Evolutionary conservation across 2,329 filamentous ascomycete genomes (phyloP), one percentile per base, ranked within the genome.

Genomic region (Hymenoscyphus infarciens): DNA sequence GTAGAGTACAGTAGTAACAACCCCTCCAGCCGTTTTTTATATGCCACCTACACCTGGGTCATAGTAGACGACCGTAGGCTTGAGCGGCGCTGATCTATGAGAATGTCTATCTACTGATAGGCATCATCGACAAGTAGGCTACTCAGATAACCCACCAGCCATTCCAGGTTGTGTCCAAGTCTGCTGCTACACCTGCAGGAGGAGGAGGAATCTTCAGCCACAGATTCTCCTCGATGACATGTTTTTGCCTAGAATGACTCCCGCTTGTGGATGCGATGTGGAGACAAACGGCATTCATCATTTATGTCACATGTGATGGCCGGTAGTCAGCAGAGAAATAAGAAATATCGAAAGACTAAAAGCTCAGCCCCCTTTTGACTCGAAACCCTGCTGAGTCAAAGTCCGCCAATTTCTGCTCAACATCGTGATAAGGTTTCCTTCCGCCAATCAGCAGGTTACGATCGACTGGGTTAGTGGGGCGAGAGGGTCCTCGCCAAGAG

Each of bases 311-410:
- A 22, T 49, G 42, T 49, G 42, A 49, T 49, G 33, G 10, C 33
- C 42, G 19, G 42, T 49, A 49, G 42, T 49, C 42, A 22, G 7
- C 42, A 49, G 19, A 19, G 25, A 49, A 7, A 49, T 19, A 7
- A 49, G n/a, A 49, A 35, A 35, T 11, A 19, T 52, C 25, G 33
- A n/a, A 52, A 33, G 19, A 29, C 13, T 52, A 59, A 49, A 19
- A 22, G 35, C 57, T 22, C 57, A 59, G 57, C 57, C 57, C 57
- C 57, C 11, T 27, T 31, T 59, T 49, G 39, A 19, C 3, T 15
- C 11, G 45, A 31, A 13, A 11, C 3, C 35, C 19, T 49, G n/a
- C 27, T 25, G 35, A 52, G 39, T 31, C 38, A 52, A 42, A 49
- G 42, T 31, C 11, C 33, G 25, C 29, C 13, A 55, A 55, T 13